Percentiles rank a stretch among this genome's conserved stretches.
phyloP scores from a whole-genome alignment of 306 rosid species.

The barrel medic (Medicago truncatula) region DNA sequence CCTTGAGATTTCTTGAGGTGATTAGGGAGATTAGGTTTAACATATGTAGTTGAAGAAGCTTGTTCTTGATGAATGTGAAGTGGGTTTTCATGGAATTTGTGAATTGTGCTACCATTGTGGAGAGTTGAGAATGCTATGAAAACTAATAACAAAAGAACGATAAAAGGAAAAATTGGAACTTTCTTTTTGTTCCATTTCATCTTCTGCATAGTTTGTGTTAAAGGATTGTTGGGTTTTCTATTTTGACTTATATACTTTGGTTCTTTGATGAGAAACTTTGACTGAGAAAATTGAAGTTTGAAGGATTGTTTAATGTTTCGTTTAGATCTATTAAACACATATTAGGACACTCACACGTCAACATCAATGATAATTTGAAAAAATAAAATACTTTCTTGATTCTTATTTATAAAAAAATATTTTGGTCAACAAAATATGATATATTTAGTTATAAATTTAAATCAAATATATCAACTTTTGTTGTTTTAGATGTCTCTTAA shows the following conservation, averaged over 20 bases:
- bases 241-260: neutral
- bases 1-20: slow-evolving; percentile 53
- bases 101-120: slow-evolving; percentile 66
- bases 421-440: too few relatives aligned
- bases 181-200: slow-evolving; percentile 83
- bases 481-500: too few relatives aligned
- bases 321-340: too few relatives aligned
- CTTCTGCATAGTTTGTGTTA: slow-evolving; percentile 45
- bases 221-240: neutral
- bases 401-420: too few relatives aligned
- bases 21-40: slow-evolving; percentile 71
- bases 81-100: slow-evolving; percentile 64
- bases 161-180: slow-evolving; percentile 62
- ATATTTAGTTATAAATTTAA: too few relatives aligned
- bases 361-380: too few relatives aligned
- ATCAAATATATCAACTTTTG: too few relatives aligned
- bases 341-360: too few relatives aligned
- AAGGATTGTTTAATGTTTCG: neutral
- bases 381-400: too few relatives aligned
- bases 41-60: slow-evolving; percentile 56
- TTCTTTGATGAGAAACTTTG: slow-evolving; percentile 4
- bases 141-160: slow-evolving; percentile 56
- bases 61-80: slow-evolving; percentile 53
- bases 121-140: slow-evolving; percentile 70
- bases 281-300: neutral